Evolutionary conservation across 371 early-diverging fungal species (phyloP), one percentile per base, ranked within the genome.

Genomic region (Mucor irregularis): DNA sequence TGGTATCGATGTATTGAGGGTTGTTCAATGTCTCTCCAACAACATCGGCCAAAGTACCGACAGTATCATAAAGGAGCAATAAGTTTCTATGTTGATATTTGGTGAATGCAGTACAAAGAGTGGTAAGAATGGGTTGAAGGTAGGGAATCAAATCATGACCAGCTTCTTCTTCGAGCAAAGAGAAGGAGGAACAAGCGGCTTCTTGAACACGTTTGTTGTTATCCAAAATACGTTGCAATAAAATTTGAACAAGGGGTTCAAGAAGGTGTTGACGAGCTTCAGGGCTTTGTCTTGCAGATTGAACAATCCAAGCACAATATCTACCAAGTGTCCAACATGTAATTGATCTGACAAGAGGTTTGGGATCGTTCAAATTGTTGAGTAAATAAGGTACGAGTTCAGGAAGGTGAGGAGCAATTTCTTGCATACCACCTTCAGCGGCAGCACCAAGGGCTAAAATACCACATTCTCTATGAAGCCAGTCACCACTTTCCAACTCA

Each of bases 321-420:
- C 98, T 87, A 39, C 96, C 91, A 44, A 96, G 79, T 26, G 97
- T 94, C 98, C 98, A 98, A 78, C 97, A 96, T 11, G 97, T 90
- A 66, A 98, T 98, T n/a, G 94, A 90, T 49, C 96, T 88, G 40
- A 97, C 92, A 49, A 96, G 80, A 7, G 94, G 90, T 89, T 92
- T 90, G 46, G 85, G 76, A 68, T 96, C 90, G 49, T 83, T 82
- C 64, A 96, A 76, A 58, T 86, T 87, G 50, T 73, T 73, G 21
- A 95, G 73, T 48, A 98, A 80, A 66, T 88, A 91, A 42, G 95
- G 95, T 11, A 95, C 76, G 40, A 97, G 79, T 26, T 85, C 84
- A 28, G 92, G 89, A 58, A 97, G 74, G 79, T 97, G 94, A 29
- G 85, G 89, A 61, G 88, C 87, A 64, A 98, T 94, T 16, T 94